A percentile compares a stretch with the other conserved stretches of the same genome.
Conservation (phyloP, 1,284 basidiomycete species). For the Moesziomyces sp. region DNA sequence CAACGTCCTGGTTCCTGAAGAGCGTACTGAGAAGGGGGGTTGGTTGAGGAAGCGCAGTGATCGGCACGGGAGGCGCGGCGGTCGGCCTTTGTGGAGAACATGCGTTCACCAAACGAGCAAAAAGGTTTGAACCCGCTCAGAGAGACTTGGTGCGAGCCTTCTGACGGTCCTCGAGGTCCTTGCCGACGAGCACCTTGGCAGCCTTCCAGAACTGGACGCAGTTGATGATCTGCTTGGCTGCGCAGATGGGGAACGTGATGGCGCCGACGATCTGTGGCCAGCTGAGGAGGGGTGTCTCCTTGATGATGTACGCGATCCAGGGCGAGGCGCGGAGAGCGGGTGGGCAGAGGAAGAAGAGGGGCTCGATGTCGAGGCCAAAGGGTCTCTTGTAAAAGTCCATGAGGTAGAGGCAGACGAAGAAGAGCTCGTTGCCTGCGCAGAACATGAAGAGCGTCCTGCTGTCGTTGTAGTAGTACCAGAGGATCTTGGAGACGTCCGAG, state of each 20-base stretch:
- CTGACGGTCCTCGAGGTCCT: slow-evolving; percentile 57
- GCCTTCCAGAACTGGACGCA: slow-evolving; percentile 98
- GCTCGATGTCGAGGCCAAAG: slow-evolving; percentile 52
- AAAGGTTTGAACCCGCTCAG: no score
- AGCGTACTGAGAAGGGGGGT: slow-evolving; percentile 1
- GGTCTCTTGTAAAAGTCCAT: slow-evolving; percentile 79
- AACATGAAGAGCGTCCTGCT: slow-evolving; percentile 88
- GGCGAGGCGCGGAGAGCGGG: slow-evolving; percentile 35
- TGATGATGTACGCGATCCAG: slow-evolving; percentile 46
- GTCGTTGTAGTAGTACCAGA: slow-evolving; percentile 94
- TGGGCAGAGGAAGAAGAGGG: slow-evolving; percentile 43
- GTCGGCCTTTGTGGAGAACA: neutral
- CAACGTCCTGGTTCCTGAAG: slow-evolving; percentile 8
- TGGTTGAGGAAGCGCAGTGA: neutral
- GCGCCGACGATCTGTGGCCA: slow-evolving; percentile 83
- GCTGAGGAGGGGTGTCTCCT: slow-evolving; percentile 72
- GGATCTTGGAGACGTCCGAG: slow-evolving; percentile 88
- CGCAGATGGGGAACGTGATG: slow-evolving; percentile 78
- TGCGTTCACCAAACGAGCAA: neutral
- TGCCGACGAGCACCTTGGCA: slow-evolving; percentile 77
- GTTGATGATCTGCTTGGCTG: slow-evolving; percentile 92
- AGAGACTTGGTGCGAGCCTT: slow-evolving; percentile 33
- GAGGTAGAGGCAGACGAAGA: slow-evolving; percentile 95
- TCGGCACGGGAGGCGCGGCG: no score
- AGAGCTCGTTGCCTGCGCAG: slow-evolving; percentile 96